Conservation (phyloP, 1,284 basidiomycete species). For the Ganoderma lucidum region DNA sequence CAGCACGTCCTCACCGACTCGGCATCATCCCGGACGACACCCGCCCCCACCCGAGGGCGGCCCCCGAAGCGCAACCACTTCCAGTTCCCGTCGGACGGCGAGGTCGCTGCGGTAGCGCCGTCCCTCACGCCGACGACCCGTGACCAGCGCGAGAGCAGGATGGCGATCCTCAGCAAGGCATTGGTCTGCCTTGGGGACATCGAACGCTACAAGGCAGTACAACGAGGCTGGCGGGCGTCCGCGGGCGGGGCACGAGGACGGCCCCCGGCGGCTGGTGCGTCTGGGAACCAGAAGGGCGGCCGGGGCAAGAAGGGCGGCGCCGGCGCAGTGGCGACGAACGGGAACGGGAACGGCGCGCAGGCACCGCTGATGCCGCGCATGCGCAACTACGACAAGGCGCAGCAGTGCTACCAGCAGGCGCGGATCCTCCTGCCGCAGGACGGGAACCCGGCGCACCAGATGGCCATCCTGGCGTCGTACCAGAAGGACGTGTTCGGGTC, state of each 20-base stretch:
- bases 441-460: constrained; percentile 93
- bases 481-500: constrained; percentile 84
- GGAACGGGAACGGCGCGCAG: constrained; percentile 43
- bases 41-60: constrained; percentile 30
- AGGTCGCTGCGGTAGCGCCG: constrained; percentile 37
- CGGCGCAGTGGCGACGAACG: background rate
- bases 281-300: constrained; percentile 46
- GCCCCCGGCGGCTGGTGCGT: constrained; percentile 43
- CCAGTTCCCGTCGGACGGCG: constrained; percentile 62
- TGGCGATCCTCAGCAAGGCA: constrained; percentile 85
- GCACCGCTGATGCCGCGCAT: constrained; percentile 43
- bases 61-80: constrained; percentile 54
- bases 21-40: constrained; percentile 53
- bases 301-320: constrained; percentile 56
- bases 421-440: constrained; percentile 80
- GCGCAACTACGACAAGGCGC: constrained; percentile 79
- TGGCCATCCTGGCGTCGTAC: constrained; percentile 92
- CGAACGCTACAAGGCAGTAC: constrained; percentile 88
- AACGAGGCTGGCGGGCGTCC: constrained; percentile 74
- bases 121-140: constrained; percentile 50
- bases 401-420: constrained; percentile 87
- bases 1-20: constrained; percentile 61
- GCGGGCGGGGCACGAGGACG: constrained; percentile 70
- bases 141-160: constrained; percentile 65
- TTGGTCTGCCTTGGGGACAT: constrained; percentile 95